Base-by-base conservation (phyloP, 2,329 filamentous ascomycete genomes). In the Calonectria leucothoes region DNA sequence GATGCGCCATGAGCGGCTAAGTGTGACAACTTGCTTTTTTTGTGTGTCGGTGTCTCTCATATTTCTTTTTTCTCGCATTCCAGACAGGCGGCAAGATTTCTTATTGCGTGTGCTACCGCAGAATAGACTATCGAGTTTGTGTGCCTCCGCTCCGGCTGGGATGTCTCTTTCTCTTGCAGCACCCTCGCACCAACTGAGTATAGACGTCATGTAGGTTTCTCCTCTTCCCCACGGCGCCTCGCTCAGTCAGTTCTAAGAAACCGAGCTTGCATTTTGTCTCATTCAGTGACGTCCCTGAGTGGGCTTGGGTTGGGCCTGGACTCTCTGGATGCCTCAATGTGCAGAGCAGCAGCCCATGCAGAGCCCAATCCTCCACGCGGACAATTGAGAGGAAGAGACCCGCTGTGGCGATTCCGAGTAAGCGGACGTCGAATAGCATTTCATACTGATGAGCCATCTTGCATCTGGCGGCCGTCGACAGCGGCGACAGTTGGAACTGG, bases 1-100 rank as follows among this genome's bases (percentile, higher is more conserved):
- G 42, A 25, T 61, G 48, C 59, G 61, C 35, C 49, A 48, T 66
- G 35, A 29, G 61, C 49, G 59, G 68, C 29, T 70, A 35, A 31
- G 45, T 59, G 68, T 66, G 68, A 65, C 59, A 55, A 35, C 20
- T 68, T 67, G 52, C 64, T 64, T 68, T 72, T 45, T 25, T 25
- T n/a, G n/a, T n/a, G 39, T 45, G 37, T 33, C 48, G 25, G 37
- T 64, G 59, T 37, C 37, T 64, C 8, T 11, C 17, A 27, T 55
- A 20, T 64, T 37, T 51, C 29, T 71, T 55, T 27, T 68, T 64
- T 33, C 29, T 45, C 59, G 6, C 59, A 64, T 48, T 64, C 37
- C 37, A 64, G 39, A n/a, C 29, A 33, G 37, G 17, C 39, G 27
- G 15, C 33, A 29, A 52, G 20, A 37, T 63, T 52, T 31, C 66